These are phyloP conservation scores for Sinapis alba DNA, from an alignment of 441 rosid species.

Conservation along the genomic window DNA sequence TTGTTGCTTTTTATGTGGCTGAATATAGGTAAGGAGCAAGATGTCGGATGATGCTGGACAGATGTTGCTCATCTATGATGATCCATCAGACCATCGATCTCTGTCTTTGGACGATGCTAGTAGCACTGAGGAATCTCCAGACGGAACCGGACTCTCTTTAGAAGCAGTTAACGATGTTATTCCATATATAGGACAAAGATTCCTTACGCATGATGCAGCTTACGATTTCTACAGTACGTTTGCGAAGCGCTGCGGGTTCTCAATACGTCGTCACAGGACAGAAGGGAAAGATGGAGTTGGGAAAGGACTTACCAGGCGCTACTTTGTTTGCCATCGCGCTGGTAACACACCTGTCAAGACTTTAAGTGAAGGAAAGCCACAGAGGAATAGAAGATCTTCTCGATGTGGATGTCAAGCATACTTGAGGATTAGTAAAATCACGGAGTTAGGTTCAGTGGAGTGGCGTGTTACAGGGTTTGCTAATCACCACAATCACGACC, in stretches of 20 bases:
- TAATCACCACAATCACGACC: constrained; percentile 92
- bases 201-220: constrained; percentile 87
- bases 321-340: constrained; percentile 96
- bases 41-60: constrained; percentile 80
- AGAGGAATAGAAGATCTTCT: constrained; percentile 87
- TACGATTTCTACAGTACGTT: constrained; percentile 86
- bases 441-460: constrained; percentile 74
- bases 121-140: constrained; percentile 87
- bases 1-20: constrained; percentile 24
- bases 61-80: constrained; percentile 74
- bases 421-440: constrained; percentile 78
- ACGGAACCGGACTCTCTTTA: constrained; percentile 67
- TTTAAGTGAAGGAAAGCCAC: constrained; percentile 71
- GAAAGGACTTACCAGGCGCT: constrained; percentile 93
- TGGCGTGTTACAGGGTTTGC: constrained; percentile 96
- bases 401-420: constrained; percentile 97
- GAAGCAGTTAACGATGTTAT: constrained; percentile 62
- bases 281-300: constrained; percentile 99
- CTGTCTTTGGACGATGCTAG: constrained; percentile 80
- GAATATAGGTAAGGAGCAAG: constrained; percentile 46
- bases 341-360: constrained; percentile 94
- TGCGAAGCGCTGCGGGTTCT: constrained; percentile 89
- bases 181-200: constrained; percentile 88
- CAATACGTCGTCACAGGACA: constrained; percentile 92
- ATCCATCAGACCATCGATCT: constrained; percentile 86